These are phyloP conservation scores for Annulohypoxylon nitens DNA, from an alignment of 495 filamentous ascomycete genomes.

Conservation along the genomic window DNA sequence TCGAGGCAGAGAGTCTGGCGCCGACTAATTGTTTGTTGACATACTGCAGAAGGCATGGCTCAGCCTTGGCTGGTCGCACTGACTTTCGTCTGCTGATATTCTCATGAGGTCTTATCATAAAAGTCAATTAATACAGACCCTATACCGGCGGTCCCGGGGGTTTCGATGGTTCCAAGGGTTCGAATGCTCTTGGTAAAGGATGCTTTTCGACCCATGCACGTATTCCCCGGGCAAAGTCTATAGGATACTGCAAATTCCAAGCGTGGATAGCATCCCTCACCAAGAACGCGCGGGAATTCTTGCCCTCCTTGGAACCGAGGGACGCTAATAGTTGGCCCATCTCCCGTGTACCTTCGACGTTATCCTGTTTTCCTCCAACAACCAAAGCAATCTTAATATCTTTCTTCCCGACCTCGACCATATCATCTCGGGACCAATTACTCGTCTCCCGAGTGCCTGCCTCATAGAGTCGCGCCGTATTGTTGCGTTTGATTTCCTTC, in stretches of 20 bases:
- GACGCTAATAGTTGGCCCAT: constrained; percentile 44
- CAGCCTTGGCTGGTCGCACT: background rate
- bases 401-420: constrained; percentile 43
- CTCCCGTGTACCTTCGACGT: constrained; percentile 44
- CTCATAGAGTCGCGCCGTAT: constrained; percentile 27
- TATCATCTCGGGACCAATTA: constrained; percentile 38
- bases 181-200: constrained; percentile 47
- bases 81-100: background rate
- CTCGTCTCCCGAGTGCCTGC: constrained; percentile 7
- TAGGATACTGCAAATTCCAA: constrained; percentile 55
- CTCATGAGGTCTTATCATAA: background rate
- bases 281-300: constrained; percentile 45
- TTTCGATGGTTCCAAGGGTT: constrained; percentile 29
- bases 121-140: background rate
- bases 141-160: background rate
- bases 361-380: constrained; percentile 50
- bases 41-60: background rate
- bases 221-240: constrained; percentile 52
- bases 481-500: constrained; percentile 48
- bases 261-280: constrained; percentile 53
- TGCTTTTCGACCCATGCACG: constrained; percentile 51
- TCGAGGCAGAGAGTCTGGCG: too few relatives aligned
- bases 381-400: constrained; percentile 46
- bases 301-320: constrained; percentile 34
- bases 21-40: too few relatives aligned